Conservation (phyloP, 192 early-diverging fungal genomes). For the Backusella luteola region DNA sequence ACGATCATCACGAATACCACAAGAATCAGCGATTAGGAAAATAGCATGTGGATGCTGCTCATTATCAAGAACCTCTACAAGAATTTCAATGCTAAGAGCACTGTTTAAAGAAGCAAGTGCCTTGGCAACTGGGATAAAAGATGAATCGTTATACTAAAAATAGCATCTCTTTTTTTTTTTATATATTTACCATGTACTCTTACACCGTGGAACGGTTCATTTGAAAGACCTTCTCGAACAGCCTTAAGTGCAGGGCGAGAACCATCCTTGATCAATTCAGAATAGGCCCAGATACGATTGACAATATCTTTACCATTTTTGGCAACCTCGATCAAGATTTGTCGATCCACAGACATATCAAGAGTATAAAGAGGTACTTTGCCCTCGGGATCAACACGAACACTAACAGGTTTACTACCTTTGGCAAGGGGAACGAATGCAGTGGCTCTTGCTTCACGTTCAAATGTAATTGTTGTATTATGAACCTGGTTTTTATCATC, state of each 20-base stretch:
- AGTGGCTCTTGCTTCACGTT: conserved; percentile 22
- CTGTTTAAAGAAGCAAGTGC: conserved; percentile 39
- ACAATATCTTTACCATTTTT: conserved; percentile 36
- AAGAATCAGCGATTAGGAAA: conserved; percentile 7
- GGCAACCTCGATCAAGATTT: conserved; percentile 40
- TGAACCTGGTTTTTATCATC: conserved; percentile 24
- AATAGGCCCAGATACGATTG: conserved; percentile 44
- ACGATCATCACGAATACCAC: not conserved
- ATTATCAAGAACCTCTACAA: conserved; percentile 34
- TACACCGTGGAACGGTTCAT: conserved; percentile 42
- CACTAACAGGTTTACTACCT: conserved; percentile 26
- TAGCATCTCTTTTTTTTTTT: not conserved
- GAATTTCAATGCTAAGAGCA: conserved; percentile 32
- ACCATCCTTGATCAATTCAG: conserved; percentile 46
- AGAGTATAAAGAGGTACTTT: conserved; percentile 40
- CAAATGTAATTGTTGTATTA: conserved; percentile 16
- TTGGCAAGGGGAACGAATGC: conserved; percentile 30
- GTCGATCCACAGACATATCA: conserved; percentile 41
- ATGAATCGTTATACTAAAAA: not conserved
- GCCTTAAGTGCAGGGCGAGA: conserved; percentile 34
- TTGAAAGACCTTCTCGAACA: conserved; percentile 25
- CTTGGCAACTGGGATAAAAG: conserved; percentile 15
- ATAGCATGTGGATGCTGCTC: conserved; percentile 43
- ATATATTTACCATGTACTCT: conserved; percentile 22
- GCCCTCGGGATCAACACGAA: conserved; percentile 47